Base-by-base conservation (phyloP, 345 rosid genomes). In the Ailanthus altissimus region DNA sequence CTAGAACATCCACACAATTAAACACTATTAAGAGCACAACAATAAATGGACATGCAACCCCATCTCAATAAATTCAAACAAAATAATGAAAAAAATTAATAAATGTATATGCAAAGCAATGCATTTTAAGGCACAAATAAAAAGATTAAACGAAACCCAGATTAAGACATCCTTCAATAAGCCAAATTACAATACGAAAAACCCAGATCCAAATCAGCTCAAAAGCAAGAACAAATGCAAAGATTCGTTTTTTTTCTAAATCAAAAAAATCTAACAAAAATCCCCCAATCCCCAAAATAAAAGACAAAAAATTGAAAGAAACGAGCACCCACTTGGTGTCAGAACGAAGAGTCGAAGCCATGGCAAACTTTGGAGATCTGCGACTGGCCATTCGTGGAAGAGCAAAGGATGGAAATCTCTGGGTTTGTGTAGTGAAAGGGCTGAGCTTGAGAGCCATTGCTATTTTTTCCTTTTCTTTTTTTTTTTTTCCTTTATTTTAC, bases 341-440 rank as follows among this genome's bases (percentile, higher is more conserved):
- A 59, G 97, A 84, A 72, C 86, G 86, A 68, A 92, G 86, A 16
- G 97, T 88, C 13, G 97, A 92, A 64, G 97, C 91, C 86, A 93
- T 89, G 43, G 78, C 79, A 72, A 92, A 81, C 84, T 83, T 88
- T n/a, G 97, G 89, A 89, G 97, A 94, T 87, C 98, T 89, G 87
- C 78, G 67, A 54, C 86, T 53, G 83, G 89, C 84, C 88, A 84
- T 72, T 68, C 90, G 84, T 50, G 97, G 93, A 56, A 85, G 87
- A 67, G 89, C 74, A 74, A 89, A 90, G 79, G 91, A 83, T 58
- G 90, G 72, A 56, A 88, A 65, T 78, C 85, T 87, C 79, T 78
- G 88, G 14, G 94, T 79, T 61, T 89, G 94, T 59, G 70, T 81
- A 76, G 77, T 47, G 78, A 88, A 84, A 60, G 93, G 84, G 69